A percentile compares a stretch with the other conserved stretches of the same genome.
phyloP scores from a whole-genome alignment of 805 yeast genomes.

The Jamesozyma rosinii region DNA sequence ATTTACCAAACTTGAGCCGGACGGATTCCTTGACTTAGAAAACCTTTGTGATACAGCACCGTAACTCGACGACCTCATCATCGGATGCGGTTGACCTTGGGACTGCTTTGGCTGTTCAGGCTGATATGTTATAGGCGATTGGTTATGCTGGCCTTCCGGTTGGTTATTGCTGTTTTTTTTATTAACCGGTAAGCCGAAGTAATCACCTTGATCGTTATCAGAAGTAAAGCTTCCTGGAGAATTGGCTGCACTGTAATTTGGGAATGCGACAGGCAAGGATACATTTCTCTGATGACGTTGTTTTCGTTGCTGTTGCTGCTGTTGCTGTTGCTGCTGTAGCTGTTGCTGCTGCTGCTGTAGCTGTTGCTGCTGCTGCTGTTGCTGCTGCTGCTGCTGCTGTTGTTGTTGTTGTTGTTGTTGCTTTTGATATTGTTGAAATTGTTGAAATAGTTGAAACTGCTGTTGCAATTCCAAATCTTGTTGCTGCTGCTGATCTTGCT shows the following conservation, averaged over 20 bases:
- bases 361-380: conserved; percentile 7
- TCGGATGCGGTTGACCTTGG: conserved; percentile 3
- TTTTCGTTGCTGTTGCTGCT: no score
- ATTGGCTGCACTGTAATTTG: conserved; percentile 9
- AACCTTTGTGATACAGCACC: conserved; percentile 1
- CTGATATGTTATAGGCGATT: conserved; percentile 14
- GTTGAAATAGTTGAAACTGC: background rate
- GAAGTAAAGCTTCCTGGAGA: conserved; percentile 23
- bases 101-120: conserved; percentile 8
- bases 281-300: conserved; percentile 18
- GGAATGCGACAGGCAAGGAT: conserved; percentile 13
- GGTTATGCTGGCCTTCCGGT: background rate
- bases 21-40: conserved; percentile 2
- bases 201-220: conserved; percentile 27
- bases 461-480: conserved; percentile 3
- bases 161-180: conserved; percentile 3
- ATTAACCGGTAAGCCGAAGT: conserved; percentile 29
- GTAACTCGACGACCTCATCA: conserved; percentile 14
- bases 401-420: background rate
- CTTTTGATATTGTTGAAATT: background rate
- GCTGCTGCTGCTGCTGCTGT: conserved; percentile 1
- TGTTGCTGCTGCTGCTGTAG: background rate
- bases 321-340: background rate
- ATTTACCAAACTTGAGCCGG: conserved; percentile 1
- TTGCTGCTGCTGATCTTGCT: background rate